Percentiles rank a stretch among this genome's conserved stretches.
These are phyloP conservation scores for Cucurbita maxima DNA, from an alignment of 306 rosid genomes.

Conservation along the genomic window DNA sequence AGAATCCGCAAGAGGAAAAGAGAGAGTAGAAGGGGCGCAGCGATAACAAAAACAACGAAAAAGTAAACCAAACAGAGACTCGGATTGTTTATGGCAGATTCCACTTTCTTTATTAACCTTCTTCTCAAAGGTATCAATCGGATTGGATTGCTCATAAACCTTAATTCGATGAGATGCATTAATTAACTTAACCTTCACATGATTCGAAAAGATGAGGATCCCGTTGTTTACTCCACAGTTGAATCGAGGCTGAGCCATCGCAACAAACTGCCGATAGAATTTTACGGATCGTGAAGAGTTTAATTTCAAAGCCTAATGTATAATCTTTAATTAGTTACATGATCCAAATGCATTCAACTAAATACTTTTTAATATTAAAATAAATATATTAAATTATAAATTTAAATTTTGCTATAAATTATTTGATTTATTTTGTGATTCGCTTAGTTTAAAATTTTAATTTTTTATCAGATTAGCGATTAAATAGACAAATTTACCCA, in stretches of 20 bases:
- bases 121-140: neutral
- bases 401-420: no score
- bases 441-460: no score
- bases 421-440: no score
- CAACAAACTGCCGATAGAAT: neutral
- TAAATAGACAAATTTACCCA: no score
- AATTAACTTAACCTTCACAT: neutral
- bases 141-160: neutral
- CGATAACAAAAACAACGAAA: neutral
- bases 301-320: no score
- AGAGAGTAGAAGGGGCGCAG: neutral
- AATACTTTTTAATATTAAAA: no score
- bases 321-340: no score
- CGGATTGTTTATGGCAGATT: neutral
- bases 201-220: neutral
- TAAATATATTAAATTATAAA: no score
- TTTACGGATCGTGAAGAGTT: no score
- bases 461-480: no score
- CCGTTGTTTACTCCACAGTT: neutral
- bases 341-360: no score
- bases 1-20: conserved; percentile 2
- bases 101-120: neutral
- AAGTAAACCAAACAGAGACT: neutral
- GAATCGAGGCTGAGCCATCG: neutral
- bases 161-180: neutral